These are phyloP conservation scores for Ceratobasidium sp. DNA, from an alignment of 1,284 basidiomycete genomes.

Conservation along the genomic window DNA sequence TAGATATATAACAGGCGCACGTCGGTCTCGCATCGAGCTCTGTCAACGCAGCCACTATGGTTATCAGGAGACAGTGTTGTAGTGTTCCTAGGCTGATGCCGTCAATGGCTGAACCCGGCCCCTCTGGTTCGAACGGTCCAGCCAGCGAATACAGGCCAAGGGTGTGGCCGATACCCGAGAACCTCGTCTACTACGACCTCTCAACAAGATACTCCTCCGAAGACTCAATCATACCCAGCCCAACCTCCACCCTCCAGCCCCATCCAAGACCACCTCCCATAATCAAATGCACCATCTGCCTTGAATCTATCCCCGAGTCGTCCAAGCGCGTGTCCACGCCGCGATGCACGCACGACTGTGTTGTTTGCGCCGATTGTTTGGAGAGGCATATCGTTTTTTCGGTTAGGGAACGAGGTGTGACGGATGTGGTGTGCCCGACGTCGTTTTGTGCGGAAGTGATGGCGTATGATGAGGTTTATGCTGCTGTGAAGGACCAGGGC, in stretches of 20 bases:
- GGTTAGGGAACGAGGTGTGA: constrained; percentile 10
- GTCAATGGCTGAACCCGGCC: too few relatives aligned
- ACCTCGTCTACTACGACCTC: too few relatives aligned
- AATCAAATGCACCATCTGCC: constrained; percentile 14
- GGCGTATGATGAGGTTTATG: constrained; percentile 11
- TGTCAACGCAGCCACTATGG: too few relatives aligned
- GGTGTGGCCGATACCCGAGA: too few relatives aligned
- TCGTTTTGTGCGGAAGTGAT: constrained; percentile 1
- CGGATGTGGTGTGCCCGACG: constrained; percentile 13
- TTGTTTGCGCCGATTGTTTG: constrained; percentile 20
- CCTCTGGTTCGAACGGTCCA: too few relatives aligned
- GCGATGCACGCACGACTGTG: constrained; percentile 14
- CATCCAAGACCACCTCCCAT: not conserved
- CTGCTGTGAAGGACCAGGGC: constrained; percentile 14
- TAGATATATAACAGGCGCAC: too few relatives aligned
- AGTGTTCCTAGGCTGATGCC: too few relatives aligned
- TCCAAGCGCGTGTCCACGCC: not conserved
- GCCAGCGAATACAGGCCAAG: too few relatives aligned
- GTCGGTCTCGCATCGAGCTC: too few relatives aligned
- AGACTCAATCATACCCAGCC: not conserved
- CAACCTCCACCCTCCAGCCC: not conserved
- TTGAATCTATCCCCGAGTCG: constrained; percentile 5
- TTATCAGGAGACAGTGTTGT: too few relatives aligned
- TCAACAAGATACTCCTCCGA: too few relatives aligned
- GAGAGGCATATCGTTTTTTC: not conserved